Conservation (phyloP, 768 basidiomycete species). For the Daedaleopsis nitida region DNA sequence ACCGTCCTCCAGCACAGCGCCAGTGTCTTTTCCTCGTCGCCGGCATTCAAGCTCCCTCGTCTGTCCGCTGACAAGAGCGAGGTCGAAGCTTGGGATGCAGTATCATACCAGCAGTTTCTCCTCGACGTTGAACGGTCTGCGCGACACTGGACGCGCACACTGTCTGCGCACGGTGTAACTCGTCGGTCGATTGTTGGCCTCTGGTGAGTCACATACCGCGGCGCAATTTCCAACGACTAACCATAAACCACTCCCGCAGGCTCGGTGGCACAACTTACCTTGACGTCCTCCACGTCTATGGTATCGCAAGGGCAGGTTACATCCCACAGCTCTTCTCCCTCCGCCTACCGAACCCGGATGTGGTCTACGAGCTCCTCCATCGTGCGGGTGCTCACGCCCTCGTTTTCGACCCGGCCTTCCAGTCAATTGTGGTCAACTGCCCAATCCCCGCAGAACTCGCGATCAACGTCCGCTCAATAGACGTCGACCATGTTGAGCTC, state of each 20-base stretch:
- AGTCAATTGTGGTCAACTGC: constrained; percentile 42
- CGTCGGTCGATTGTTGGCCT: constrained; percentile 61
- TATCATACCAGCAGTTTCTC: constrained; percentile 65
- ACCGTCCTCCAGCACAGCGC: constrained; percentile 59
- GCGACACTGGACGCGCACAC: constrained; percentile 53
- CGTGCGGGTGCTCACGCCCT: constrained; percentile 62
- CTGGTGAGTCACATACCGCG: constrained; percentile 47
- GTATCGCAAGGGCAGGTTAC: constrained; percentile 70
- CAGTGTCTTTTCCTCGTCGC: constrained; percentile 43
- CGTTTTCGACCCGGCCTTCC: constrained; percentile 63
- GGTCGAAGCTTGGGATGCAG: constrained; percentile 53
- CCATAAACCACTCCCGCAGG: constrained; percentile 41
- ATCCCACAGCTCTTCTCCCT: constrained; percentile 76
- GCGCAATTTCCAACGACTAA: neutral
- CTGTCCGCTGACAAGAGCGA: constrained; percentile 42
- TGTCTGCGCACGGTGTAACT: constrained; percentile 46
- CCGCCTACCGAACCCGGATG: constrained; percentile 65
- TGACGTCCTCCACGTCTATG: constrained; percentile 73
- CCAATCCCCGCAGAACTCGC: constrained; percentile 53
- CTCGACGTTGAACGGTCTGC: constrained; percentile 64
- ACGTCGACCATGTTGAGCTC: constrained; percentile 39
- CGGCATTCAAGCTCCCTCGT: constrained; percentile 61
- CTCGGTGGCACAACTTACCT: constrained; percentile 67
- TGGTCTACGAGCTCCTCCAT: constrained; percentile 65
- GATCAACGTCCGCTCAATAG: constrained; percentile 41